These are phyloP conservation scores for Kodamaea nitidulidarum DNA, from an alignment of 805 yeast species.

Conservation along the genomic window DNA sequence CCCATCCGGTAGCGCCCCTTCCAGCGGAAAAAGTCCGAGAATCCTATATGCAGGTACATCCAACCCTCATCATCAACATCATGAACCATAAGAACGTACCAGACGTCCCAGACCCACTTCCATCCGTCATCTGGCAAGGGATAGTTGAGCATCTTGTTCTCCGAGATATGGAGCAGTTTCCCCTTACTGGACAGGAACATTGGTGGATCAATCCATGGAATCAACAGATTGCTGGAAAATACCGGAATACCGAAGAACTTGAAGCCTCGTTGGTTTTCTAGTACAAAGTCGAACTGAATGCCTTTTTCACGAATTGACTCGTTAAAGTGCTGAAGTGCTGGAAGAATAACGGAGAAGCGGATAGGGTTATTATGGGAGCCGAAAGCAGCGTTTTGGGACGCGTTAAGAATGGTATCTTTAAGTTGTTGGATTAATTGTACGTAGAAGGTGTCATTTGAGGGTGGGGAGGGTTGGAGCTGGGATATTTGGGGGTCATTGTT, in stretches of 20 bases:
- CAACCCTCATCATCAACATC: conserved; percentile 87
- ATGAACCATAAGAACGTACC: conserved; percentile 68
- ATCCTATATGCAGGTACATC: conserved; percentile 58
- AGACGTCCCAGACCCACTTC: conserved; percentile 65
- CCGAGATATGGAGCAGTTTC: conserved; percentile 21
- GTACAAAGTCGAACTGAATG: conserved; percentile 36
- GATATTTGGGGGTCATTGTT: no score
- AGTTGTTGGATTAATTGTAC: conserved; percentile 4
- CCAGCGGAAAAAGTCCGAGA: conserved; percentile 45
- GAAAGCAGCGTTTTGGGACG: conserved; percentile 6
- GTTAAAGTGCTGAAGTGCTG: conserved; percentile 10
- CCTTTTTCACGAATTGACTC: conserved; percentile 4
- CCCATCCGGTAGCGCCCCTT: conserved; percentile 57
- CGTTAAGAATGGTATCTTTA: neutral
- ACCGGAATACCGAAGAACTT: conserved; percentile 50
- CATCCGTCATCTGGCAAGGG: conserved; percentile 59
- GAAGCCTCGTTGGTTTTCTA: conserved; percentile 55
- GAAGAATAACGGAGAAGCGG: conserved; percentile 9
- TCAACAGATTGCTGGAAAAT: conserved; percentile 42
- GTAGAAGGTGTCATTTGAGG: conserved; percentile 2
- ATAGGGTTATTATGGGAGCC: neutral
- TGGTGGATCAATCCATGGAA: conserved; percentile 51
- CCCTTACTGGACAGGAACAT: conserved; percentile 45
- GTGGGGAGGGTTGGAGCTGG: no score
- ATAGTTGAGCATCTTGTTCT: conserved; percentile 24